Evolutionary conservation across 495 filamentous ascomycete species (phyloP).

Genomic region (Penicillium riverlandense): DNA sequence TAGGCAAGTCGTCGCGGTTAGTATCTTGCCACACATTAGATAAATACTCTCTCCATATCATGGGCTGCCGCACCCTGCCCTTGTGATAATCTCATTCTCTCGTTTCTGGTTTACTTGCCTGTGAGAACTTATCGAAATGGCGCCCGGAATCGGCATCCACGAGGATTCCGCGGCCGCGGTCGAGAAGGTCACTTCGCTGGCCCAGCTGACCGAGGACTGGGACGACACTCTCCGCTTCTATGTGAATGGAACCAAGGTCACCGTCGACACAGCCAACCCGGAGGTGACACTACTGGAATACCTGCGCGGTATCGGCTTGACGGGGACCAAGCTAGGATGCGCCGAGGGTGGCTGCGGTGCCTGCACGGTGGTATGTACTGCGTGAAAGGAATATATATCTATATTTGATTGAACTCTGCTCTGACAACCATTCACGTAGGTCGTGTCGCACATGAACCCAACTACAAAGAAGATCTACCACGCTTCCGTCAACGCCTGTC

Average conservation of each 20-base stretch:
- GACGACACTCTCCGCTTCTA: slow-evolving; percentile 74
- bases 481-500: slow-evolving; percentile 87
- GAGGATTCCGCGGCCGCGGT: slow-evolving; percentile 39
- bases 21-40: neutral
- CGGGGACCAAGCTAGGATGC: slow-evolving; percentile 69
- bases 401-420: no score
- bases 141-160: slow-evolving; percentile 44
- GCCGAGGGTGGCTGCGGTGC: slow-evolving; percentile 95
- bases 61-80: neutral
- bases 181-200: slow-evolving; percentile 37
- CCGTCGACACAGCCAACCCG: slow-evolving; percentile 75
- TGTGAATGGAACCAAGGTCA: slow-evolving; percentile 89
- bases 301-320: slow-evolving; percentile 80
- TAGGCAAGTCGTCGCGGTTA: slow-evolving; percentile 16
- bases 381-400: neutral
- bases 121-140: slow-evolving; percentile 36
- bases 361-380: slow-evolving; percentile 75
- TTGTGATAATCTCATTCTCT: slow-evolving; percentile 6
- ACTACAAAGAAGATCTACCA: slow-evolving; percentile 88
- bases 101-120: neutral
- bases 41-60: slow-evolving; percentile 4
- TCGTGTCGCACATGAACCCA: slow-evolving; percentile 85
- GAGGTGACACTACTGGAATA: slow-evolving; percentile 93
- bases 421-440: slow-evolving; percentile 25
- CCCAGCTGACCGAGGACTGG: slow-evolving; percentile 55